Base-by-base conservation (phyloP, 371 early-diverging fungal genomes). In the Mortierella sp. region DNA sequence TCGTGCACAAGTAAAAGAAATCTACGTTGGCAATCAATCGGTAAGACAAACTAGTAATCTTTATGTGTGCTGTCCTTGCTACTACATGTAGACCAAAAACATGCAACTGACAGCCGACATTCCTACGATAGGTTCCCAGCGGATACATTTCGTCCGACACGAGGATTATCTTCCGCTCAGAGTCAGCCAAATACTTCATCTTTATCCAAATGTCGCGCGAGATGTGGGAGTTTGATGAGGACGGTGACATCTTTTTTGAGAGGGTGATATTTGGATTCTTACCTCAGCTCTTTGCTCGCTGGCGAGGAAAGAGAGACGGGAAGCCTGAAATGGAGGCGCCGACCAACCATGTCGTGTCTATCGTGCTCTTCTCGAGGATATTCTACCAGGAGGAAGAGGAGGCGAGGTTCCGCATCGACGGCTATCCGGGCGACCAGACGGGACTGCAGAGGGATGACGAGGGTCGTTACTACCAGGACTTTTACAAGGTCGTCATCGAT, bases 161-260 rank as follows among this genome's bases (percentile, higher is more conserved):
- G 6, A 91, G 94, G 76, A 88, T 94, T 68, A 94, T 98, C n/a
- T 98, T 96, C 74, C 89, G 99, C 34, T 98, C 98, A 10, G 97
- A 97, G 73, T 96, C 98, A 0, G 97, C 98, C 6, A 95, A 96
- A 71, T 95, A 92, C 74, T 97, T 96, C 85, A 88, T 99, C 19
- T 96, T 98, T 80, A 92, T 99, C 43, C 98, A 99, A 86, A 94
- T 99, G 95, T 95, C 95, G 39, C 91, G 92, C 48, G 99, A 98
- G 87, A 97, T 98, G 97, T 96, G 96, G 95, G 95, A 97, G 50
- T 98, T 97, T 87, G 97, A 96, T 68, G 97, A 98, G 74, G 98
- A 98, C 79, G 98, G 98, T 7, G 96, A 97, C 73, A 88, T 97
- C 29, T 96, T 93, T 79, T 95, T 94, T 85, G 98, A 97, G 86